Evolutionary conservation across 164 flowering plant genomes (phyloP), one percentile per base, ranked within the genome.

Genomic region (Berberis vulgaris): DNA sequence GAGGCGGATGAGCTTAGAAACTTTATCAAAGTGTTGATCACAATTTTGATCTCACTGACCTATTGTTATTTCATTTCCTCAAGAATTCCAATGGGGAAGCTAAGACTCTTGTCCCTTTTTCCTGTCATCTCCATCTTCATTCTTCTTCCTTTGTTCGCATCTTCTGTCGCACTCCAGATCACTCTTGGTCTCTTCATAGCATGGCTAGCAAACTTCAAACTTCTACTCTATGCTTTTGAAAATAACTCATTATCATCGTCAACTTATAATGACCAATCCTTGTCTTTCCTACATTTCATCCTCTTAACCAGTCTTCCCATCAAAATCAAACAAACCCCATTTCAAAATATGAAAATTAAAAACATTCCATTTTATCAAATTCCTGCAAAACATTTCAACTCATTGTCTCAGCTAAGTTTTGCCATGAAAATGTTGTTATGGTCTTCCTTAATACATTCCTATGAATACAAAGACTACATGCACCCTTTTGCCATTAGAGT

Each of bases 171-270:
- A 57, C 65, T 80, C 6, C 59, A 72, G 1, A 83, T 76, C 39
- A 49, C 42, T 47, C 61, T 80, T 1, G 71, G 67, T 26, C 78
- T 83, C 74, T 72, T 72, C 72, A 44, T 84, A 53, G 59, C 80
- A 2, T 86, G 92, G 89, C 82, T 86, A 10, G 83, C 75, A n/a
- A 84, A 74, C 60, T 86, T 80, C 81, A 83, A 81, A 67, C 82
- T 83, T 68, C 56, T 83, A 2, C 81, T 83, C 42, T 65, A 56
- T 10, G 73, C 79, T 43, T 84, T 81, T 44, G 76, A 67, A 26
- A 62, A 58, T 43, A 83, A 83, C 5, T 85, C 88, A 44, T 57
- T 81, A 2, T 53, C 73, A 2, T 69, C 68, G 9, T 43, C 73
- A 39, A 59, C 72, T 11, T 8, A 65, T 0, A 12, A 7, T 8